Conservation (phyloP, 306 rosid species). For the Sophora flavescens region DNA sequence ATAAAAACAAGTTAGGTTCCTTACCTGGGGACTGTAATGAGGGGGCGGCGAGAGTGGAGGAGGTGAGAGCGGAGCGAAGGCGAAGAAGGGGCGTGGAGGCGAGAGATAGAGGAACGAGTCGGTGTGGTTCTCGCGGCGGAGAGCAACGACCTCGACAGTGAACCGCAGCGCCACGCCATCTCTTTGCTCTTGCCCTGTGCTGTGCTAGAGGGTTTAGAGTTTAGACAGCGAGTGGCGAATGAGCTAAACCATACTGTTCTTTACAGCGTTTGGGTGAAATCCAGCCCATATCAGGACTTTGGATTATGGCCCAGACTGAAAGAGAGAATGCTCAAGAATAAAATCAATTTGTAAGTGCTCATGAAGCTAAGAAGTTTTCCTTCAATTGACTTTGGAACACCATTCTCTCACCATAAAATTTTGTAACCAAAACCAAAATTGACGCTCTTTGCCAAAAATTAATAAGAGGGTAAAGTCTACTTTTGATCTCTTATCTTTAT, state of each 20-base stretch:
- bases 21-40: constrained; percentile 49
- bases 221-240: background rate
- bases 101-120: constrained; percentile 50
- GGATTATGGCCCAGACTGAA: background rate
- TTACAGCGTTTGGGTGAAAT: background rate
- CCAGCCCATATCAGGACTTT: background rate
- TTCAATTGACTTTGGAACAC: too few relatives aligned
- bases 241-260: constrained; percentile 38
- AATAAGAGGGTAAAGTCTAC: too few relatives aligned
- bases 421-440: too few relatives aligned
- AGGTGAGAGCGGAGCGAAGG: constrained; percentile 48
- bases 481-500: too few relatives aligned
- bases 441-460: too few relatives aligned
- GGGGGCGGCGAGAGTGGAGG: constrained; percentile 54
- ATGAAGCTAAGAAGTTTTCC: too few relatives aligned
- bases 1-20: background rate
- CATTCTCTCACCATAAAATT: too few relatives aligned
- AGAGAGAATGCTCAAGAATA: too few relatives aligned
- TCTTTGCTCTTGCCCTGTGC: constrained; percentile 15
- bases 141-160: constrained; percentile 61
- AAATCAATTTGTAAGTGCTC: too few relatives aligned
- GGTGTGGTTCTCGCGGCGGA: constrained; percentile 56
- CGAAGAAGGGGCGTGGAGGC: constrained; percentile 43
- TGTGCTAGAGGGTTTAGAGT: background rate
- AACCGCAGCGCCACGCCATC: constrained; percentile 68